Conservation (phyloP, 495 filamentous ascomycete genomes). For the Penicillium manginii region DNA sequence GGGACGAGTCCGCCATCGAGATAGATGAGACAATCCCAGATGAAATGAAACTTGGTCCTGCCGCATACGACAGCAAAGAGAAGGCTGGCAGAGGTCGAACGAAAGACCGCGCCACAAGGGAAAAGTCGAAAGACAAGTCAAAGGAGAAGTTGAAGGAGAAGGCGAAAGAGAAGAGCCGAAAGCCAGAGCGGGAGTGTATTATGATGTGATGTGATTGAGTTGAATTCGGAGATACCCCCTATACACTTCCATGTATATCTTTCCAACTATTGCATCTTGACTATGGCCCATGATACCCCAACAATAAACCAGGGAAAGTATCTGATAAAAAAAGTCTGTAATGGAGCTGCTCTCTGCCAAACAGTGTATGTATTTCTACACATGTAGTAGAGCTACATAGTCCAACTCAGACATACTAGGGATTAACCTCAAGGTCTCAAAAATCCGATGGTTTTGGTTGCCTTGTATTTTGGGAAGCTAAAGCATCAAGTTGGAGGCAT, state of each 20-base stretch:
- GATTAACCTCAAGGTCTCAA: no score
- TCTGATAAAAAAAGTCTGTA: no score
- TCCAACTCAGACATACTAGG: no score
- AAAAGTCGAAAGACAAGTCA: constrained; percentile 40
- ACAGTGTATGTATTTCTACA: no score
- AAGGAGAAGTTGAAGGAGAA: constrained; percentile 52
- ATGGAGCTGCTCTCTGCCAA: no score
- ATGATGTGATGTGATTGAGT: constrained; percentile 53
- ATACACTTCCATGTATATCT: constrained; percentile 42
- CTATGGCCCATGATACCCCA: constrained; percentile 31
- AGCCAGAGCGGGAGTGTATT: constrained; percentile 73
- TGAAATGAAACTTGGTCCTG: constrained; percentile 31
- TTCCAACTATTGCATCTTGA: constrained; percentile 21
- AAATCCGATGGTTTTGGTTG: no score
- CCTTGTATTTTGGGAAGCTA: no score
- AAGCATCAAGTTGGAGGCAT: no score
- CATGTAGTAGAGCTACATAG: background rate
- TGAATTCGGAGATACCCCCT: constrained; percentile 19
- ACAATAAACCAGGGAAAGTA: constrained; percentile 17
- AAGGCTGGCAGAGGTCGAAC: constrained; percentile 35
- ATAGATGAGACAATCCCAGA: constrained; percentile 30
- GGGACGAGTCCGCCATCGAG: constrained; percentile 31
- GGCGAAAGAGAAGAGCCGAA: constrained; percentile 49
- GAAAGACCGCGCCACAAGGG: constrained; percentile 28
- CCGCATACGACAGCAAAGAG: constrained; percentile 33